Base-by-base conservation (phyloP, 371 early-diverging fungal species). In the Lichtheimia ornata region DNA sequence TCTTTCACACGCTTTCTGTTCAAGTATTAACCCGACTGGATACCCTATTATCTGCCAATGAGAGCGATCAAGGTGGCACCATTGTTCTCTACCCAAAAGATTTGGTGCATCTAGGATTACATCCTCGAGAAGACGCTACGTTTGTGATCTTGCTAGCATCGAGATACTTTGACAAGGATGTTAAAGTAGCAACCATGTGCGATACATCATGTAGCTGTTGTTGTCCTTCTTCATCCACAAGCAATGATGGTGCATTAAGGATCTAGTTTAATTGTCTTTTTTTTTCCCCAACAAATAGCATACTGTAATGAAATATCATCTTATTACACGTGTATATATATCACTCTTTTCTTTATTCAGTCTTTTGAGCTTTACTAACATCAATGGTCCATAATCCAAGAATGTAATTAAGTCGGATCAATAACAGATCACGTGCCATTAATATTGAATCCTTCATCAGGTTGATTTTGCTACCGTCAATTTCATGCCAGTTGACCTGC, bases 401-500 rank as follows among this genome's bases (percentile, higher is more conserved):
- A n/a, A 91, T 41, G 64, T 95, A 97, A 66, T 91, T 93, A 43
- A 92, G 73, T 43, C 98, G 83, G 59, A 97, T 93, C 43, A 91
- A 76, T 22, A 97, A 71, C 58, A 97, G 72, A 70, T 97, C 96
- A 15, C 89, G 61, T 6, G 94, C 91, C 98, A 97, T 97, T 59
- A 82, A 82, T 50, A 97, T 81, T 4, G 94, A 89, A 69, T 96
- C 98, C 64, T 81, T 71, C 70, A 95, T 83, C 47, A 97, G 74
- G 5, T 87, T 88, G 70, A 97, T 90, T 69, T 96, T 97, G 67
- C 90, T 91, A 7, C 98, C 98, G 51, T 91, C 94, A 40, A 97
- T 91, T 72, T 97, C 98, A 67, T 95, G 94, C 98, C 98, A 97
- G 17, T 84, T 91, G 7, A 97, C 94, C 5, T 92, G 90, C 2